Base-by-base conservation (phyloP, 306 rosid species). In the Rosa multiflora region DNA sequence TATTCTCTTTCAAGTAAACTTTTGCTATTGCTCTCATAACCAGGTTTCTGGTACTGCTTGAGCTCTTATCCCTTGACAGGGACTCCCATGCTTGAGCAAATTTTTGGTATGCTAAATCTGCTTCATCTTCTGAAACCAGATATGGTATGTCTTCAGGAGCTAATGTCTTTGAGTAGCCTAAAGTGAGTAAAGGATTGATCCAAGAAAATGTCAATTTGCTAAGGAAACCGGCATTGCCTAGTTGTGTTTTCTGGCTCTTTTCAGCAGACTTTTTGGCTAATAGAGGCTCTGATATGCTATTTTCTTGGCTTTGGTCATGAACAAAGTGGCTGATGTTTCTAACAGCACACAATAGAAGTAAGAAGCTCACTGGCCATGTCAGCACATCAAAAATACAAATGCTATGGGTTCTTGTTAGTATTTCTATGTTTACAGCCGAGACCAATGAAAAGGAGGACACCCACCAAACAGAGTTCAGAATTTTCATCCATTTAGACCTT, bases 401-500 rank as follows among this genome's bases (percentile, higher is more conserved):
- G 58, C 62, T 74, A 59, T 77, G 81, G 42, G 74, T 67, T 77
- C 74, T 72, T 4, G 71, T 11, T 11, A 92, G 84, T 75, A 78
- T 64, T 78, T 87, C 87, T 47, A 84, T 59, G 83, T 87, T 82
- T 64, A 88, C 49, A 73, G 75, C 76, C n/a, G 94, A 85, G 70
- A 86, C 80, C 26, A 89, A 56, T 29, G 43, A 8, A 78, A 86
- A 88, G 2, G 80, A 85, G 74, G 58, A 76, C 37, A 59, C 1
- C 97, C 97, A 91, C 97, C 97, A 91, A 61, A 87, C n/a, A 67
- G 85, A 80, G 67, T 78, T 89, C 4, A 85, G 72, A 71, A 78
- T 18, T 68, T 35, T 83, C 11, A 85, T 80, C 85, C 86, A 80
- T 77, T 79, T 85, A 29, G 84, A 46, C 70, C 81, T 77, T 77